These are phyloP conservation scores for Aspergillus neoniger DNA, from an alignment of 2,329 filamentous ascomycete genomes.

Conservation along the genomic window DNA sequence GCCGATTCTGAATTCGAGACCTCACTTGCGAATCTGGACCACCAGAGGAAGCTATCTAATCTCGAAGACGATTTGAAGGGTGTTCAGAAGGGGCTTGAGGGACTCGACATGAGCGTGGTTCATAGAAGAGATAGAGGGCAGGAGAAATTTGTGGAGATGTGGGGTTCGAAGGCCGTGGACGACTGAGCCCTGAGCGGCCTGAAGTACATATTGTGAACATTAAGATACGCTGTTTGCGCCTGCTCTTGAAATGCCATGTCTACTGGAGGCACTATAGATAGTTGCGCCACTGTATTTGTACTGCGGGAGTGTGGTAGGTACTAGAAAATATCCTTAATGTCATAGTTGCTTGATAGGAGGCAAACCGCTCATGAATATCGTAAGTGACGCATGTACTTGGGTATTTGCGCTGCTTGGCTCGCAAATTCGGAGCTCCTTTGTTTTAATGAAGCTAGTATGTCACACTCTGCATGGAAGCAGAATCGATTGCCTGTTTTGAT, in stretches of 20 bases:
- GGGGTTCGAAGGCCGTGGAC: conserved; percentile 21
- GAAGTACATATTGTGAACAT: no score
- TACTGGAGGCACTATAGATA: neutral
- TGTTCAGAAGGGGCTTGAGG: conserved; percentile 37
- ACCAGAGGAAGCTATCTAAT: conserved; percentile 29
- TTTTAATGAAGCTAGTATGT: neutral
- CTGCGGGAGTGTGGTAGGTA: neutral
- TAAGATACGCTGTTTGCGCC: no score
- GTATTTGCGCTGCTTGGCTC: neutral
- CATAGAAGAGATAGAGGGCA: conserved; percentile 33
- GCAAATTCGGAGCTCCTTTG: neutral
- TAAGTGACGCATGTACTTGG: neutral
- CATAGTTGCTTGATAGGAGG: neutral
- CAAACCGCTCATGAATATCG: neutral
- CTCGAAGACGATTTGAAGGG: conserved; percentile 34
- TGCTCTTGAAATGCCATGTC: no score
- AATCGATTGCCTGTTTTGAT: neutral
- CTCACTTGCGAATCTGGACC: conserved; percentile 30
- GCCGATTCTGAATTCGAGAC: conserved; percentile 31
- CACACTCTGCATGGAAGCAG: neutral
- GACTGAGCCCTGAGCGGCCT: neutral
- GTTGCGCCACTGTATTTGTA: neutral
- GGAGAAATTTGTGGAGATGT: conserved; percentile 37
- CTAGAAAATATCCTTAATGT: neutral
- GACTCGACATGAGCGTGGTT: conserved; percentile 36